Conservation (phyloP, 2,329 filamentous ascomycete genomes). For the Neophaeococcomyces mojaviensis region DNA sequence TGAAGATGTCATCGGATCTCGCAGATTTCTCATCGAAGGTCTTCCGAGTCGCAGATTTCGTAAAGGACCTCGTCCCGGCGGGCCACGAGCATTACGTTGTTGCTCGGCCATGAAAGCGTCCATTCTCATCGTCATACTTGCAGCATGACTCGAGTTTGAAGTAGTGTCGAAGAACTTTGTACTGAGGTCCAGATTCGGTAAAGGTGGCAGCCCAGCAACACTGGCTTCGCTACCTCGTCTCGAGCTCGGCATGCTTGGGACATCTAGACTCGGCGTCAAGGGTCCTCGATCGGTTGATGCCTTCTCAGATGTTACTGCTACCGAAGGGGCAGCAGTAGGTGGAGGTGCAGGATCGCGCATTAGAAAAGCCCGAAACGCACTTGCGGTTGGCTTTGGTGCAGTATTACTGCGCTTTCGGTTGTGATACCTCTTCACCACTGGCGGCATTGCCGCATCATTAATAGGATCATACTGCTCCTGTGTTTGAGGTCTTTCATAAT, state of each 20-base stretch:
- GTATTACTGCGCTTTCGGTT: slow-evolving; percentile 86
- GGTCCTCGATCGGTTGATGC: slow-evolving; percentile 16
- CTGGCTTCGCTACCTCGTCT: slow-evolving; percentile 43
- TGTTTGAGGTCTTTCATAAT: slow-evolving; percentile 10
- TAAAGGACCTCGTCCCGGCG: neutral
- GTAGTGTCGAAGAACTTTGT: slow-evolving; percentile 58
- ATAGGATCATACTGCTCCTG: slow-evolving; percentile 26
- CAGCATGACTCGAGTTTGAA: slow-evolving; percentile 57
- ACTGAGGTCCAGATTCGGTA: slow-evolving; percentile 32
- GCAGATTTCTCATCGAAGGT: slow-evolving; percentile 7
- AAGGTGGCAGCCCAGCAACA: slow-evolving; percentile 36
- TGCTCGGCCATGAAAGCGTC: slow-evolving; percentile 74
- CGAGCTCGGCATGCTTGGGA: slow-evolving; percentile 33
- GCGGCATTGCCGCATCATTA: slow-evolving; percentile 40
- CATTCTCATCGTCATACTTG: slow-evolving; percentile 84
- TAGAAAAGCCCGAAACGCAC: slow-evolving; percentile 74
- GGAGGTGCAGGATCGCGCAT: slow-evolving; percentile 27
- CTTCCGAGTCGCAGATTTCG: slow-evolving; percentile 6
- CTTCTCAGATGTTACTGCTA: slow-evolving; percentile 18
- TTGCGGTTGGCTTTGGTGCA: slow-evolving; percentile 61
- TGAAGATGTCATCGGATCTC: slow-evolving; percentile 3
- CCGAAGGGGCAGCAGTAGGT: slow-evolving; percentile 18
- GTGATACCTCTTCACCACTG: slow-evolving; percentile 55
- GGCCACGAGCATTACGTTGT: slow-evolving; percentile 3
- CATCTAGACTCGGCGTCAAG: slow-evolving; percentile 29